Evolutionary conservation across 352 stramenopile species (phyloP).

Genomic region (Pythium rhizo-oryzae): DNA sequence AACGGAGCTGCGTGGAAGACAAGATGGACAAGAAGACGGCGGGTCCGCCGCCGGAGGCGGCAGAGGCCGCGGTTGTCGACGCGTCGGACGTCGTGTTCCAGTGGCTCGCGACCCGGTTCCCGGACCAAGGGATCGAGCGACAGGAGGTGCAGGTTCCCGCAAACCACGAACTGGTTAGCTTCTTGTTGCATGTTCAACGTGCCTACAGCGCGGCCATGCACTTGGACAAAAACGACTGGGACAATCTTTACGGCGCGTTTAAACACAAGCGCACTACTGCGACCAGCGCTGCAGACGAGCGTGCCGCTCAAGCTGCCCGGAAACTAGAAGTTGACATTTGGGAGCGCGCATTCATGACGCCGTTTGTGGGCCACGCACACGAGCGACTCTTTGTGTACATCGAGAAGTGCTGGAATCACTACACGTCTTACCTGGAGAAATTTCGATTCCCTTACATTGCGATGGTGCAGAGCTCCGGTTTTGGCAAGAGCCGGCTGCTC

Average conservation of each 20-base stretch:
- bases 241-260: background rate
- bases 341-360: background rate
- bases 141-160: background rate
- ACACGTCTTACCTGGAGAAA: background rate
- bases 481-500: slow-evolving; percentile 24
- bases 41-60: background rate
- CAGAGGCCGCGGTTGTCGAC: background rate
- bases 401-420: background rate
- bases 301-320: background rate
- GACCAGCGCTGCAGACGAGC: background rate
- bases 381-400: background rate
- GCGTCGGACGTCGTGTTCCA: slow-evolving; percentile 8
- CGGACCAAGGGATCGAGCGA: background rate
- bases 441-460: slow-evolving; percentile 11
- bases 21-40: background rate
- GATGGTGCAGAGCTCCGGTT: slow-evolving; percentile 21
- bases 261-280: background rate
- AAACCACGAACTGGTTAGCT: too few relatives aligned
- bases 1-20: too few relatives aligned
- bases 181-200: background rate
- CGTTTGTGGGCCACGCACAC: slow-evolving; percentile 8
- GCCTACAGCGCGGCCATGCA: too few relatives aligned
- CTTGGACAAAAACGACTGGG: background rate
- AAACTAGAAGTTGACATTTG: background rate
- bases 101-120: background rate